Base-by-base conservation (phyloP, 768 basidiomycete genomes). In the Serendipita sp. region DNA sequence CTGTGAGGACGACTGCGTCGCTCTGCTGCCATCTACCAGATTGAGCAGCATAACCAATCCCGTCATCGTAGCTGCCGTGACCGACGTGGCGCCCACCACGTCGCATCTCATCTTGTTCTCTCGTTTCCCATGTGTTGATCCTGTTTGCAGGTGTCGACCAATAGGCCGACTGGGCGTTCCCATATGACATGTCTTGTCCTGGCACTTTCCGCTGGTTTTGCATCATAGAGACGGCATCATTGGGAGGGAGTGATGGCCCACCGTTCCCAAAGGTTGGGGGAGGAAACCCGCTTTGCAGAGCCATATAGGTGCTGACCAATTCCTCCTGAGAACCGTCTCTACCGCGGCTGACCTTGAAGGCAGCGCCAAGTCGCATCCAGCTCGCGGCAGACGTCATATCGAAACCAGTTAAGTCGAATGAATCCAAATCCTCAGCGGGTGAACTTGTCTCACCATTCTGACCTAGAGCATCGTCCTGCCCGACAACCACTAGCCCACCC, bases 21-120 rank as follows among this genome's bases (percentile, higher is more conserved):
- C 56, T 60, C 18, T 51, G n/a, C 35, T 60, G 56, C 56, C 56
- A 60, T 60, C 56, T 60, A 7, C 56, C 56, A 32, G 56, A n/a
- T 8, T 35, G 16, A 32, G 34, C 35, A 16, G 56, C 56, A 36
- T 60, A 36, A n/a, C 56, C 56, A 16, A 60, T 30, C 8, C 56
- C 56, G 34, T 30, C 56, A 35, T 60, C 56, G 32, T 60, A 60
- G 35, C 56, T 60, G 18, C 56, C 56, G 32, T 60, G 56, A 7
- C 56, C 56, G 56, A 60, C 16, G 10, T 60, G 56, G 10, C 56
- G 56, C 8, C 35, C 35, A 28, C 56, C 56, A 60, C 34, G 56
- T 8, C 34, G 18, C n/a, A n/a, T 3, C 16, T 60, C 56, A n/a
- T 60, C 56, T 23, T 28, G 28, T 35, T 60, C 56, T 10, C 56